These are phyloP conservation scores for Calocera cornea DNA, from an alignment of 768 basidiomycete species.

Conservation along the genomic window DNA sequence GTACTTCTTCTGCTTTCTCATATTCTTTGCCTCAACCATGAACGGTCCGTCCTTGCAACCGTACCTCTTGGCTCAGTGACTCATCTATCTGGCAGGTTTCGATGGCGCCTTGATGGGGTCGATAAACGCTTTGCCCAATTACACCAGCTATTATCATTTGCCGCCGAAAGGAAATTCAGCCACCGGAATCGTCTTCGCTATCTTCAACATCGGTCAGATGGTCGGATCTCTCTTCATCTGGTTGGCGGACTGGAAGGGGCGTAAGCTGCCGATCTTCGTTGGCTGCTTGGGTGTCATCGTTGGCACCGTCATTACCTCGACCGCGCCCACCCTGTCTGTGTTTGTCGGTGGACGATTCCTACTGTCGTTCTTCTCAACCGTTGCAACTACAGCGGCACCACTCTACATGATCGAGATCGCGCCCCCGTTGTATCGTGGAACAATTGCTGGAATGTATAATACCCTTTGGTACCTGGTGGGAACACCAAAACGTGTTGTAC, in stretches of 20 bases:
- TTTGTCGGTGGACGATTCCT: not conserved
- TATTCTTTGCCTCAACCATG: not conserved
- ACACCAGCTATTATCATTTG: not conserved
- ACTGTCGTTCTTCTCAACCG: not conserved
- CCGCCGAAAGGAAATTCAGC: not conserved
- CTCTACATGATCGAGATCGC: slow-evolving; percentile 3
- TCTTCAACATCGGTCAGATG: slow-evolving; percentile 15
- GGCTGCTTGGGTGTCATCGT: not conserved
- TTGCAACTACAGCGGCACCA: not conserved
- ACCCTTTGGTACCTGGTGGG: not conserved
- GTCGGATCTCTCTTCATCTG: slow-evolving; percentile 15
- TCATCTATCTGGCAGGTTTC: not conserved
- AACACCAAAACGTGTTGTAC: too few relatives aligned
- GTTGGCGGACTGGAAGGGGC: not conserved
- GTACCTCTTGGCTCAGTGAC: not conserved
- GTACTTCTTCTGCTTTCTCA: not conserved
- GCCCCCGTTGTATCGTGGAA: not conserved
- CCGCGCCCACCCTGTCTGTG: not conserved
- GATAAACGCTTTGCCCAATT: not conserved
- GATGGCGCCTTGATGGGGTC: not conserved
- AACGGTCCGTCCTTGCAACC: not conserved
- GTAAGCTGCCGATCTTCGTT: not conserved
- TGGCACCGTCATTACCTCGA: not conserved
- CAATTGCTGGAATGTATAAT: not conserved
- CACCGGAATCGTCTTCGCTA: not conserved